Conservation (phyloP, 176 grass and related monocot species). For the Otatea glauca region DNA sequence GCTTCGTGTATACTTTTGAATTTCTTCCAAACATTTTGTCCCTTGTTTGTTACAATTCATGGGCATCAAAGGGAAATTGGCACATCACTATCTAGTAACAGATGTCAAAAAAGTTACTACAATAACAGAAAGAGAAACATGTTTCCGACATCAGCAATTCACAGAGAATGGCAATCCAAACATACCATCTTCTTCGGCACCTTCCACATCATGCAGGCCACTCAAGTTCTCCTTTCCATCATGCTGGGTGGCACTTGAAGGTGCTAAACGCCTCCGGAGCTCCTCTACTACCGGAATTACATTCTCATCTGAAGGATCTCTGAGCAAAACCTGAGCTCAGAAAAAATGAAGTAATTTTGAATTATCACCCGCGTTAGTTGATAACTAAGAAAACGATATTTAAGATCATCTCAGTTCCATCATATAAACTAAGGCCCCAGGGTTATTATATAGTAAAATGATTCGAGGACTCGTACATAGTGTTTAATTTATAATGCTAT, state of each 20-base stretch:
- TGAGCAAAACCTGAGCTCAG: slow-evolving; percentile 75
- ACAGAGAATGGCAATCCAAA: not conserved
- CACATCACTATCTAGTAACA: slow-evolving; percentile 14
- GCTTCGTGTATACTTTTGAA: slow-evolving; percentile 12
- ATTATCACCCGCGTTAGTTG: not conserved
- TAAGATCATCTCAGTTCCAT: slow-evolving; percentile 25
- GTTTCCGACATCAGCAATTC: slow-evolving; percentile 13
- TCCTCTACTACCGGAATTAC: slow-evolving; percentile 88
- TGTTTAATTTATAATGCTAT: not conserved
- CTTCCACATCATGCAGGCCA: slow-evolving; percentile 74
- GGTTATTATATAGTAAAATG: not conserved
- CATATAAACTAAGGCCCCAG: not conserved
- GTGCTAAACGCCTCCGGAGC: slow-evolving; percentile 69
- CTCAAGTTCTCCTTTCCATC: slow-evolving; percentile 62
- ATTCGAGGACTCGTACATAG: not conserved
- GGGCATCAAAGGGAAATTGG: slow-evolving; percentile 7
- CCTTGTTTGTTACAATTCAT: slow-evolving; percentile 14
- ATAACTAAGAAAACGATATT: slow-evolving; percentile 16
- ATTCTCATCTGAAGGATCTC: slow-evolving; percentile 82
- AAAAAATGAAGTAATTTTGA: slow-evolving; percentile 13
- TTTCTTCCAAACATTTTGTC: not conserved
- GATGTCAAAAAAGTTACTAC: slow-evolving; percentile 17
- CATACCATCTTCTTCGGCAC: slow-evolving; percentile 79
- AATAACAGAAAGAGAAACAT: not conserved
- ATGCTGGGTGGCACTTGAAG: slow-evolving; percentile 49